These are phyloP conservation scores for Triticum turgidum DNA, from an alignment of 176 grass and related monocot species.

Conservation along the genomic window DNA sequence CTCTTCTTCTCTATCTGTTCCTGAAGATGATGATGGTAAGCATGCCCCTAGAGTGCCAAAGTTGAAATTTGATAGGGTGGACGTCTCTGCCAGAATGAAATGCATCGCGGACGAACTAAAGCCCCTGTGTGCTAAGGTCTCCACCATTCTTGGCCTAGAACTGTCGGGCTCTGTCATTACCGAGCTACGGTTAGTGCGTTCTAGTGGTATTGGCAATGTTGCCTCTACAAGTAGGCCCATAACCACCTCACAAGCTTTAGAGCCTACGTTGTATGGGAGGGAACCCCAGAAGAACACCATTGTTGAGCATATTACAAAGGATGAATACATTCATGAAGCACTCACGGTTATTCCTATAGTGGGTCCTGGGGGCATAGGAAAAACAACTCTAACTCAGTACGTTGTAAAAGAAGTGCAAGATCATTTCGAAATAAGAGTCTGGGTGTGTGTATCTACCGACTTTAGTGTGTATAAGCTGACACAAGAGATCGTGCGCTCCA, in stretches of 20 bases:
- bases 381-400: slow-evolving; percentile 38
- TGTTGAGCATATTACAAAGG: neutral
- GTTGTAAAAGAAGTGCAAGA: neutral
- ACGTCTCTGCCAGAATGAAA: neutral
- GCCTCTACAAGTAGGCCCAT: neutral
- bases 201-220: neutral
- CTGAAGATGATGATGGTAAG: neutral
- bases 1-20: neutral
- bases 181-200: neutral
- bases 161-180: neutral
- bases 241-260: neutral
- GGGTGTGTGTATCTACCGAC: slow-evolving; percentile 28
- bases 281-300: neutral
- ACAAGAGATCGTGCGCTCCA: neutral
- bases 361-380: slow-evolving; percentile 42
- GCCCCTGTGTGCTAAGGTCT: neutral
- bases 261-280: neutral
- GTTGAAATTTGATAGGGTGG: neutral
- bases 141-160: neutral
- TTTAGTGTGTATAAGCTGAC: slow-evolving; percentile 14
- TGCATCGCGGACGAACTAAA: neutral
- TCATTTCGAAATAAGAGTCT: slow-evolving; percentile 15
- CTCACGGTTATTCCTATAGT: slow-evolving; percentile 25
- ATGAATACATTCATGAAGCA: neutral
- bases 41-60: neutral